Evolutionary conservation across 345 rosid species (phyloP), one percentile per base, ranked within the genome.

Genomic region (Arabidopsis arenosa): DNA sequence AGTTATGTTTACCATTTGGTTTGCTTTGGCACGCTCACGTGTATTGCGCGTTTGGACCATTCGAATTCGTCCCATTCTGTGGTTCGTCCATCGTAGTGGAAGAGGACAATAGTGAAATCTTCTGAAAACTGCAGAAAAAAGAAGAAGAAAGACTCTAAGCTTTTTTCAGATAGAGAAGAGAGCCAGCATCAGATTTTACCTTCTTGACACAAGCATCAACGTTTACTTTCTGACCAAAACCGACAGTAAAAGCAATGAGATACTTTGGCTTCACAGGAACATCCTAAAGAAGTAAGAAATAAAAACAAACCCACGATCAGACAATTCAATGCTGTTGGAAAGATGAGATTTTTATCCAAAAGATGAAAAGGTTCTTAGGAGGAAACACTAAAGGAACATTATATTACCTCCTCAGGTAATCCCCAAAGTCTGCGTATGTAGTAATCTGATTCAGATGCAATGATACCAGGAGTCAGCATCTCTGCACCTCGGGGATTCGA

Each of bases 401-500:
- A 32, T 10, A 73, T 71, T 39, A 95, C 99, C 92, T 96, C 97
- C 63, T 73, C 85, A 51, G 99, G 99, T 5, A 85, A 81, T 32
- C 99, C 99, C 93, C 93, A 96, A 73, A 96, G 85, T 76, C 98
- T 85, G 60, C 88, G 94, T 28, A 80, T 28, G 81, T 86, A 86
- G 28, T 82, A 85, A 70, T 96, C 99, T 41, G 99, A 88, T 74
- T 96, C 91, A 32, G 95, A 88, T 44, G 68, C 82, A 77, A 96
- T 62, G 64, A 96, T 91, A 68, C 90, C 89, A 9, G 97, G 97
- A 23, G 99, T 88, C 55, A 96, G 78, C 80, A 89, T 81, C 80
- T 96, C 96, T 11, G 97, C 93, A 63, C 99, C 99, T 76, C 87
- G 89, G 26, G 99, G 98, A 81, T 96, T 96, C 32, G 95, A 81